Evolutionary conservation across 352 stramenopile species (phyloP), one percentile per base, ranked within the genome.

Genomic region (Phytophthora chlamydospora): DNA sequence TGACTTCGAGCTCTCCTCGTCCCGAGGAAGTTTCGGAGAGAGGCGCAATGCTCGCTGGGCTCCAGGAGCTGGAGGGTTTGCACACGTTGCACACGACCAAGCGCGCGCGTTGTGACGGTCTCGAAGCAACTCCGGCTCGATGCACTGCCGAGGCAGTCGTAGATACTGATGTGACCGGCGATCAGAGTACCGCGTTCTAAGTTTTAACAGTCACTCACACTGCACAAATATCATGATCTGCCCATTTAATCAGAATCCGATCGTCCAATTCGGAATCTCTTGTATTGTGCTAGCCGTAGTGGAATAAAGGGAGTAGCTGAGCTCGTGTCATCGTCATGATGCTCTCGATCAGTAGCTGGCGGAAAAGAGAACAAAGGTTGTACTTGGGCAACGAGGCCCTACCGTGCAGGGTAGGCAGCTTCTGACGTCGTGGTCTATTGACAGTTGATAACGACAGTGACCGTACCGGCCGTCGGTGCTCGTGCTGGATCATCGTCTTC

Each of bases 111-210:
- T n/a, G n/a, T n/a, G n/a, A n/a, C n/a, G n/a, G n/a, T n/a, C n/a
- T n/a, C n/a, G n/a, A n/a, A n/a, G n/a, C n/a, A n/a, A n/a, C n/a
- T n/a, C n/a, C n/a, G n/a, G n/a, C n/a, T n/a, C n/a, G n/a, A n/a
- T n/a, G n/a, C n/a, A n/a, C n/a, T n/a, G n/a, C n/a, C n/a, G n/a
- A n/a, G n/a, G n/a, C n/a, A n/a, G n/a, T n/a, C n/a, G n/a, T n/a
- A n/a, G n/a, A n/a, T n/a, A n/a, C n/a, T n/a, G n/a, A n/a, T n/a
- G n/a, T n/a, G n/a, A n/a, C n/a, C n/a, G n/a, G n/a, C n/a, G n/a
- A n/a, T n/a, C n/a, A n/a, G 39, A 45, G 39, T 31, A 45, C 39
- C 39, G 39, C 13, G 39, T 45, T 13, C 39, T 45, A 45, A n/a
- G 14, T 24, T 42, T 42, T 21, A n/a, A n/a, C n/a, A 16, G 14